phyloP scores from a whole-genome alignment of 129 eudicot genomes.

The Oenanthe sinensis region DNA sequence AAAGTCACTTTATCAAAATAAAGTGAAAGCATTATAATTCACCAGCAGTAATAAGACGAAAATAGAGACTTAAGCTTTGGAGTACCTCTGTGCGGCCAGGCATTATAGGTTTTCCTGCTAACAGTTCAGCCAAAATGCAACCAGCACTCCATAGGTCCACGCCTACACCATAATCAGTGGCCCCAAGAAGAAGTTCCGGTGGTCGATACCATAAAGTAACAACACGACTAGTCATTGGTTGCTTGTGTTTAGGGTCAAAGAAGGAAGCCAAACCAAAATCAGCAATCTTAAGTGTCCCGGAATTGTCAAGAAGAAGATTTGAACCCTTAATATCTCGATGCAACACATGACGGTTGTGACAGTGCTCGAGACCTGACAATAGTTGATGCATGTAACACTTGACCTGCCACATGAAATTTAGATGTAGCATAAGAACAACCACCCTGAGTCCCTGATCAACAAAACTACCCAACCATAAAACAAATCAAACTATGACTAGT shows the following conservation, averaged over 20 bases:
- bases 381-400: constrained; percentile 93
- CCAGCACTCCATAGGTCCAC: constrained; percentile 89
- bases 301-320: constrained; percentile 75
- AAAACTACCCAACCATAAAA: not conserved
- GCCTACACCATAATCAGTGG: constrained; percentile 91
- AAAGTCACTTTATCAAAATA: not conserved
- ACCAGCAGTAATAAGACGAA: constrained; percentile 2
- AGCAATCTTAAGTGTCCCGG: constrained; percentile 78
- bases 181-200: constrained; percentile 92
- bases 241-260: constrained; percentile 80
- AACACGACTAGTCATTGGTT: constrained; percentile 94
- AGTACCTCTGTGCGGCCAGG: constrained; percentile 63
- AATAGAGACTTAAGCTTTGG: not conserved
- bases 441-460: not conserved
- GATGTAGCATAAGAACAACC: constrained; percentile 2
- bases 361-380: constrained; percentile 89
- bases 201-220: constrained; percentile 97
- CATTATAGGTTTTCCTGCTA: constrained; percentile 60
- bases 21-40: not conserved
- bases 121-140: constrained; percentile 52
- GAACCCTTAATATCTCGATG: constrained; percentile 98
- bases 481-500: not conserved
- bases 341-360: constrained; percentile 83
- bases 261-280: constrained; percentile 88
- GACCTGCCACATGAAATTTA: constrained; percentile 39